A percentile compares a stretch with the other conserved stretches of the same genome.
phyloP scores from a whole-genome alignment of 257 asterid genomes.

The Fraxinus anomala region DNA sequence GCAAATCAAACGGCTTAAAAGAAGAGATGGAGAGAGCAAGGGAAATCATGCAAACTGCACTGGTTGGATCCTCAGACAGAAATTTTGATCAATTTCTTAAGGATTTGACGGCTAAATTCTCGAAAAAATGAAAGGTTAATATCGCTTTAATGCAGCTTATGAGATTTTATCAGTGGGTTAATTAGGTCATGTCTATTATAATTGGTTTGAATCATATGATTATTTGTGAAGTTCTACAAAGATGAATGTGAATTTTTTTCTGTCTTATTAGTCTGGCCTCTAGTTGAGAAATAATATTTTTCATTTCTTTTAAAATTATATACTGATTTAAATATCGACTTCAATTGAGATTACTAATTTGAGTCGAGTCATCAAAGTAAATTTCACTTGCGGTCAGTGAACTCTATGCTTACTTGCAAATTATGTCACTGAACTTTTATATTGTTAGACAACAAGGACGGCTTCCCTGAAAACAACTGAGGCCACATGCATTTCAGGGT shows the following conservation, averaged over 20 bases:
- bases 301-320: no score
- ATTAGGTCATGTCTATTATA: neutral
- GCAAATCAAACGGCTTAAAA: conserved; percentile 35
- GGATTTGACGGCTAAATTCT: conserved; percentile 42
- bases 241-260: neutral
- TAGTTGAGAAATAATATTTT: no score
- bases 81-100: conserved; percentile 41
- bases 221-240: neutral
- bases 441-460: no score
- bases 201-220: neutral
- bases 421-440: no score
- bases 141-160: neutral
- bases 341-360: no score
- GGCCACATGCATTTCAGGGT: no score
- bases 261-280: no score
- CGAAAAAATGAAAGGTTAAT: neutral
- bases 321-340: no score
- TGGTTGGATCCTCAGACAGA: conserved; percentile 33
- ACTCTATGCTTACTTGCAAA: no score
- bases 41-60: conserved; percentile 31
- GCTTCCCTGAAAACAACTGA: no score
- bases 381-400: no score
- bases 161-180: neutral
- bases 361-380: no score
- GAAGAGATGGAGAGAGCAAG: conserved; percentile 31